Base-by-base conservation (phyloP, 2,329 filamentous ascomycete genomes). In the Pseudocercospora eumusae region DNA sequence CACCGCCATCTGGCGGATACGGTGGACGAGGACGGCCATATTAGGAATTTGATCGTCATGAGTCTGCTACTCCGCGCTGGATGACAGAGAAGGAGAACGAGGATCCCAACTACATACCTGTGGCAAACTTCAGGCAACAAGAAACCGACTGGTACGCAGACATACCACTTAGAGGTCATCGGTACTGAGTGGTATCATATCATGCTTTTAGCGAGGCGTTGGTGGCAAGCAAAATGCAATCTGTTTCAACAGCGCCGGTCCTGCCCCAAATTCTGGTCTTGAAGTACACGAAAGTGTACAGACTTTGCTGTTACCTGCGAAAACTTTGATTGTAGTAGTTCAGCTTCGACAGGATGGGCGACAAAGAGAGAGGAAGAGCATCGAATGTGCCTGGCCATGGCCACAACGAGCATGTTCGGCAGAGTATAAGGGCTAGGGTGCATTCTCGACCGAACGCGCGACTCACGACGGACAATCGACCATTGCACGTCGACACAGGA, bases 1-100 rank as follows among this genome's bases (percentile, higher is more conserved):
- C 74, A 33, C 74, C 74, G 31, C 73, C 68, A 18, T 52, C 47
- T 20, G 66, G 67, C 33, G 69, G 64, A 21, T 65, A 66, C 20
- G 56, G 66, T 20, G 59, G 71, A 57, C 64, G 70, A 47, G 67
- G 69, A 28, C 67, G 71, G 44, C 65, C 69, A 57, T 71, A 72
- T 57, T 72, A 63, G 57, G 36, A 60, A 55, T 42, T 40, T 40
- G 57, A 54, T 54, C 50, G 28, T 54, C 25, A 54, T n/a, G 25
- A 54, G 50, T 54, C 50, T 54, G 50, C 50, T 36, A 54, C 20
- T 31, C 50, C 50, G n/a, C 50, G 28, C 28, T 33, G 13, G 50
- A 27, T 50, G 44, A 20, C 27, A 31, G 44, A 28, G 8, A 47
- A 58, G 23, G 23, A 27, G 47, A 52, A 52, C 23, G 44, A 52